These are phyloP conservation scores for Psidium friedrichsthalianum DNA, from an alignment of 345 rosid genomes.

Conservation along the genomic window DNA sequence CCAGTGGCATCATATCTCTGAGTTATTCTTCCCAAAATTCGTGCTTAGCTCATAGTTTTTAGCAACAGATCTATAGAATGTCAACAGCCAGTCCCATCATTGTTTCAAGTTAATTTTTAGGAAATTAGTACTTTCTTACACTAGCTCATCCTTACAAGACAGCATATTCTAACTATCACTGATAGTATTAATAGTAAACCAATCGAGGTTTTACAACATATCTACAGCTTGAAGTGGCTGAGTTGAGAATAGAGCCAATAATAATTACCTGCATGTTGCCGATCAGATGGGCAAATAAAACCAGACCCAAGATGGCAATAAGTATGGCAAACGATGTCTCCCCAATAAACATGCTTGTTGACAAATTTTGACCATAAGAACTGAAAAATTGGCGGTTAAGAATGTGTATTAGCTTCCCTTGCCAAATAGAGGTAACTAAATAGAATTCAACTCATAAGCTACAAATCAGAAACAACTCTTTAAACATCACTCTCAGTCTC, in stretches of 20 bases:
- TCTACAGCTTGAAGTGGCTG: not conserved
- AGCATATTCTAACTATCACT: not conserved
- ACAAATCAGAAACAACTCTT: not conserved
- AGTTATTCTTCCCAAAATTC: not conserved
- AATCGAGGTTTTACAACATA: not conserved
- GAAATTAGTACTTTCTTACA: not conserved
- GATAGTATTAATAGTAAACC: not conserved
- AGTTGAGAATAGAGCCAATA: not conserved
- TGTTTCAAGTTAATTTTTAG: not conserved
- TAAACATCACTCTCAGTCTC: not conserved
- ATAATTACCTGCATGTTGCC: slow-evolving; percentile 88
- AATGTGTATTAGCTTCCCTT: not conserved
- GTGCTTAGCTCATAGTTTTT: not conserved
- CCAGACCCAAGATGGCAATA: slow-evolving; percentile 75
- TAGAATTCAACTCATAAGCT: not conserved
- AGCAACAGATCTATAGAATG: not conserved
- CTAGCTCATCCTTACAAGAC: not conserved
- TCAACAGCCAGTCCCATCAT: not conserved
- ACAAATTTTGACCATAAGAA: slow-evolving; percentile 87
- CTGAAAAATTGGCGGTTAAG: slow-evolving; percentile 18
- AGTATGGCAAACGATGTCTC: slow-evolving; percentile 86
- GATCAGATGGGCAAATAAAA: slow-evolving; percentile 83
- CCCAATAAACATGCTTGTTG: slow-evolving; percentile 73
- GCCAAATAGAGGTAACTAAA: not conserved
- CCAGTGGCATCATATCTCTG: not conserved